These are phyloP conservation scores for Trametes punicea DNA, from an alignment of 768 basidiomycete species.

Conservation along the genomic window DNA sequence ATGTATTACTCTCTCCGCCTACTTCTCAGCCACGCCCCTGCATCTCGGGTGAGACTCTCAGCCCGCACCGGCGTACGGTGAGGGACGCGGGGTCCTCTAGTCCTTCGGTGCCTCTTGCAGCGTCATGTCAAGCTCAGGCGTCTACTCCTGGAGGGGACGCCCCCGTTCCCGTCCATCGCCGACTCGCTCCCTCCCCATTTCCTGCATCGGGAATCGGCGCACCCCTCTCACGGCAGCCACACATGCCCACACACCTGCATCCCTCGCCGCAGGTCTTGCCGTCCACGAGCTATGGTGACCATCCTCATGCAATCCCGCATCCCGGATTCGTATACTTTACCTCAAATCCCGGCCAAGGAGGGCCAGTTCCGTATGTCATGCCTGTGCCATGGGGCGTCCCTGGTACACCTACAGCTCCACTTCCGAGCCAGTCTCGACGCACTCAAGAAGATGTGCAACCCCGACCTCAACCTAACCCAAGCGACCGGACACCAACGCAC, in stretches of 20 bases:
- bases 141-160: background rate
- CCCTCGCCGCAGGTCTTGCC: conserved; percentile 14
- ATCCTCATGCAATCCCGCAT: background rate
- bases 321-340: conserved; percentile 17
- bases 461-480: conserved; percentile 23
- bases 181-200: conserved; percentile 13
- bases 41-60: background rate
- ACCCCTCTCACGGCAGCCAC: background rate
- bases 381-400: conserved; percentile 16
- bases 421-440: background rate
- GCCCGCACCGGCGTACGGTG: background rate
- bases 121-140: background rate
- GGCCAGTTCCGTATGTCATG: conserved; percentile 12
- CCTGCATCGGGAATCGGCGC: conserved; percentile 6
- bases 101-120: conserved; percentile 9
- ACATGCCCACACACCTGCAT: conserved; percentile 22
- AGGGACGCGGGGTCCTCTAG: conserved; percentile 2
- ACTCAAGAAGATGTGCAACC: conserved; percentile 3
- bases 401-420: background rate
- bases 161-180: background rate
- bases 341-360: conserved; percentile 1
- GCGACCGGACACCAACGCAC: conserved; percentile 10
- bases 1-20: background rate
- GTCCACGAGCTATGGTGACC: background rate
- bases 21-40: background rate